Conservation (phyloP, 192 early-diverging fungal species). For the Coemansia sp. region DNA sequence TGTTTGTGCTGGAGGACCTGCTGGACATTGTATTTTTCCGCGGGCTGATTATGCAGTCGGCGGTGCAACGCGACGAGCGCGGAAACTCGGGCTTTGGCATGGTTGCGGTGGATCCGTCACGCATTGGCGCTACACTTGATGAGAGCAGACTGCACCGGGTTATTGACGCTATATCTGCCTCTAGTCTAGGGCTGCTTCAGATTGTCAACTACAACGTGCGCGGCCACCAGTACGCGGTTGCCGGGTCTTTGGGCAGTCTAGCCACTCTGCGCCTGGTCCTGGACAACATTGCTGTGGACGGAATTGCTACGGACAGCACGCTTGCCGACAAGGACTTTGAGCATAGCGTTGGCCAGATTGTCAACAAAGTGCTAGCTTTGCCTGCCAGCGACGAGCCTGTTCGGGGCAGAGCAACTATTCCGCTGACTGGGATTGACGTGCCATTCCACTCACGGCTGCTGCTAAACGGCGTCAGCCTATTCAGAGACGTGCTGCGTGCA, state of each 20-base stretch:
- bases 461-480: constrained; percentile 75
- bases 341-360: constrained; percentile 58
- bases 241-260: constrained; percentile 77
- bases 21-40: constrained; percentile 92
- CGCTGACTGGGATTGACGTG: constrained; percentile 87
- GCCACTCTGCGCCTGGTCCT: constrained; percentile 82
- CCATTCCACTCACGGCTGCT: constrained; percentile 89
- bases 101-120: constrained; percentile 87
- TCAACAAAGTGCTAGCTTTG: constrained; percentile 59
- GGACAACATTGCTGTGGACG: constrained; percentile 42
- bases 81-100: constrained; percentile 91
- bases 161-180: constrained; percentile 65
- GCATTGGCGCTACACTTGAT: constrained; percentile 70
- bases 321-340: background rate
- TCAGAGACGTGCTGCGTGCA: constrained; percentile 75
- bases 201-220: constrained; percentile 97
- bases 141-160: constrained; percentile 67
- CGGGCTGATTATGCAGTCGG: constrained; percentile 95
- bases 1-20: constrained; percentile 74
- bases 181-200: constrained; percentile 72
- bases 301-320: background rate
- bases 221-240: constrained; percentile 90
- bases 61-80: constrained; percentile 72
- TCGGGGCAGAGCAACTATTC: constrained; percentile 86
- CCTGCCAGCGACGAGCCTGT: constrained; percentile 62